Conservation (phyloP, 208 protist genomes). For the Leishmania aethiopica region DNA sequence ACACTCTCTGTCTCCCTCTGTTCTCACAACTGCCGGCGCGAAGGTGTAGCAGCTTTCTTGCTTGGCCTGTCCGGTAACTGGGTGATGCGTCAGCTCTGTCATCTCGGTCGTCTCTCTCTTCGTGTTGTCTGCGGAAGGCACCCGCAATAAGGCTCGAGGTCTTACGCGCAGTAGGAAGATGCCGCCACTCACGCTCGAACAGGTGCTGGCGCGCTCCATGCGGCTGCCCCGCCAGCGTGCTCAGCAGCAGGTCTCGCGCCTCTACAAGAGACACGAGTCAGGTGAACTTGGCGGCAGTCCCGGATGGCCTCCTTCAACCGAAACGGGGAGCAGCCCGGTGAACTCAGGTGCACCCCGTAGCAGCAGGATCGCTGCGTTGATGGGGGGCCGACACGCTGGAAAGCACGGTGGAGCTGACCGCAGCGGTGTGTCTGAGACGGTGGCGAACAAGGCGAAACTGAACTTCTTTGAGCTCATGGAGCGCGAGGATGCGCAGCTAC, state of each 20-base stretch:
- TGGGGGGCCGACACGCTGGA: neutral
- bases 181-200: conserved; percentile 80
- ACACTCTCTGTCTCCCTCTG: neutral
- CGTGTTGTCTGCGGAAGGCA: neutral
- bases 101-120: neutral
- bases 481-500: conserved; percentile 55
- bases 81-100: neutral
- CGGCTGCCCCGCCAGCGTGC: conserved; percentile 55
- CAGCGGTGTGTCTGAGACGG: neutral
- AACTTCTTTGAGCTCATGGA: conserved; percentile 70
- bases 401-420: neutral
- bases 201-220: conserved; percentile 88
- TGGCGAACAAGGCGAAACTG: conserved; percentile 21
- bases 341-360: neutral
- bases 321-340: neutral
- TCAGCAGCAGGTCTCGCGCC: conserved; percentile 20
- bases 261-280: conserved; percentile 17
- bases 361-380: conserved; percentile 2
- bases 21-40: neutral
- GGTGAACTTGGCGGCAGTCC: neutral
- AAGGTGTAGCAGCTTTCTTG: neutral
- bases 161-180: conserved; percentile 17
- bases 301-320: neutral
- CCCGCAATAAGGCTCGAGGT: neutral
- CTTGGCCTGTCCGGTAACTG: neutral